Percentiles rank a stretch among this genome's conserved stretches.
phyloP scores from a whole-genome alignment of 1,284 basidiomycete species.

The Porogramme epimiltina region DNA sequence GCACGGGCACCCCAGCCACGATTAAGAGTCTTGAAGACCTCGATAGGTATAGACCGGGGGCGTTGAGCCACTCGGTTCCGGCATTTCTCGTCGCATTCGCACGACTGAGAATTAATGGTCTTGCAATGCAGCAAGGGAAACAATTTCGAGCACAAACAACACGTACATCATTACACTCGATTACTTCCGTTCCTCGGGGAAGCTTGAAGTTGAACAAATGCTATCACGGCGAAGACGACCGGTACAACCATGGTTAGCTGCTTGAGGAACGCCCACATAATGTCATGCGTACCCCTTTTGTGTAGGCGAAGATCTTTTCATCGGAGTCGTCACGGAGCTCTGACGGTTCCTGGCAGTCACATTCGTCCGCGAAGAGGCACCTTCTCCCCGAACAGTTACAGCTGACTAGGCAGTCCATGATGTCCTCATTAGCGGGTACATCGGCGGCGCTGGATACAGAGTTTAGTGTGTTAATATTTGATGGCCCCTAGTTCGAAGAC shows the following conservation, averaged over 20 bases:
- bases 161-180: constrained; percentile 62
- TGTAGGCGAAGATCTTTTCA: constrained; percentile 43
- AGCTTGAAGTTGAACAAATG: constrained; percentile 50
- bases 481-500: no score
- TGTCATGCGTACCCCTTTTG: constrained; percentile 26
- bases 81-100: constrained; percentile 28
- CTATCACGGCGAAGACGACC: constrained; percentile 32
- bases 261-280: background rate
- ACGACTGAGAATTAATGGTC: constrained; percentile 27
- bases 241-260: background rate
- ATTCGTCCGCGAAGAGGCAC: constrained; percentile 30
- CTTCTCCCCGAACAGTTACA: constrained; percentile 34
- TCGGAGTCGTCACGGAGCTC: constrained; percentile 22
- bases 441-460: constrained; percentile 10
- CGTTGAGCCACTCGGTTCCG: constrained; percentile 39
- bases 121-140: no score
- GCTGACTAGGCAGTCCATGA: constrained; percentile 24
- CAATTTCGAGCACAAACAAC: no score
- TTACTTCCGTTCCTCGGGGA: constrained; percentile 46
- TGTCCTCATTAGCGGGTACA: constrained; percentile 17
- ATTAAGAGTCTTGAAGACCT: constrained; percentile 36
- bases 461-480: no score
- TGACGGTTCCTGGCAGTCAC: constrained; percentile 35
- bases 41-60: constrained; percentile 36
- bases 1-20: constrained; percentile 42